phyloP scores from a whole-genome alignment of 257 asterid genomes.

The Nicotiana undulata region DNA sequence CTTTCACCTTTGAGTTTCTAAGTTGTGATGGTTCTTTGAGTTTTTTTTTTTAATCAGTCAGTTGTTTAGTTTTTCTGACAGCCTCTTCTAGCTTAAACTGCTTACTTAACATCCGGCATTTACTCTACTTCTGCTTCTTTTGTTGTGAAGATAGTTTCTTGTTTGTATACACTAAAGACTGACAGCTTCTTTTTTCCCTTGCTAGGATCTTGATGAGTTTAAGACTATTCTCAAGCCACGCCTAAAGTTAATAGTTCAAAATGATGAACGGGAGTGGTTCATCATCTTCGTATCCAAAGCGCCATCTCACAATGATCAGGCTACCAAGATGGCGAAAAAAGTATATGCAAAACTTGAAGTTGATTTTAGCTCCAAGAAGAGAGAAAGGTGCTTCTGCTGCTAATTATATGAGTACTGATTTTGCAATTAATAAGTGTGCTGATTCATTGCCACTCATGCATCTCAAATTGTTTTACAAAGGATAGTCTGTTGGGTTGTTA shows the following conservation, averaged over 20 bases:
- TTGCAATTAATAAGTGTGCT: not conserved
- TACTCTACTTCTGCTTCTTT: not conserved
- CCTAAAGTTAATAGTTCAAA: constrained; percentile 91
- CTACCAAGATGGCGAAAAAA: constrained; percentile 94
- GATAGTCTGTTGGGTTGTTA: not conserved
- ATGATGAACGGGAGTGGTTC: constrained; percentile 98
- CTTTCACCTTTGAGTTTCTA: not conserved
- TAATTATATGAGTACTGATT: not conserved
- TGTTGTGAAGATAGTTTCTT: constrained; percentile 3
- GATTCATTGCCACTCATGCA: not conserved
- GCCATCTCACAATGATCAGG: constrained; percentile 87
- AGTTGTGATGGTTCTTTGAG: not conserved
- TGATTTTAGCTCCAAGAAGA: constrained; percentile 93
- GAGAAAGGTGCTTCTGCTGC: constrained; percentile 64
- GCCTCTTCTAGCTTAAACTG: not conserved
- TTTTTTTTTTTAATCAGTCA: not conserved
- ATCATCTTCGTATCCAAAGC: constrained; percentile 93
- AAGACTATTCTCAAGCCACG: constrained; percentile 97
- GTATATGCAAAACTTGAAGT: constrained; percentile 92
- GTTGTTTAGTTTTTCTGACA: not conserved
- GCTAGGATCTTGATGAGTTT: constrained; percentile 95
- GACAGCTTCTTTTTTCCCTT: constrained; percentile 11
- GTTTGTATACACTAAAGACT: not conserved
- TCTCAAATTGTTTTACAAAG: not conserved
- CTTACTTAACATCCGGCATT: not conserved